Evolutionary conservation across 768 basidiomycete genomes (phyloP).

Genomic region (Mycena galopus): DNA sequence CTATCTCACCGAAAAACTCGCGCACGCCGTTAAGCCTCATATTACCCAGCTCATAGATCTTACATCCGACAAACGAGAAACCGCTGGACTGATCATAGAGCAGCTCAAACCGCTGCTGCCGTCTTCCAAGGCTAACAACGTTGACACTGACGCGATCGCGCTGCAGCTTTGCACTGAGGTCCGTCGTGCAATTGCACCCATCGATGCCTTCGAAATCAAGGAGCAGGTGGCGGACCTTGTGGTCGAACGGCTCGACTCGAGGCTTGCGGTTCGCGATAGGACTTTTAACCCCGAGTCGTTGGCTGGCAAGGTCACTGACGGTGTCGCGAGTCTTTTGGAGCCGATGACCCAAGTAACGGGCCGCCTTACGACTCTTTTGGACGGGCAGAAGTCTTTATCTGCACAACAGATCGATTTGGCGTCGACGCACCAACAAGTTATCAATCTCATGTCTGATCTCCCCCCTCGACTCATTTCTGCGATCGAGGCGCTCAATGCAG

Average conservation of each 20-base stretch:
- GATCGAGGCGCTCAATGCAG: slow-evolving; percentile 56
- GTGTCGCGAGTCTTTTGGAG: slow-evolving; percentile 59
- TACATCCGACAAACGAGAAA: slow-evolving; percentile 90
- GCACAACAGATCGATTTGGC: slow-evolving; percentile 54
- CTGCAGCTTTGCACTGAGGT: slow-evolving; percentile 77
- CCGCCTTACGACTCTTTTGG: slow-evolving; percentile 55
- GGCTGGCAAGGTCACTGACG: slow-evolving; percentile 66
- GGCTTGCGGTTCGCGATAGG: slow-evolving; percentile 83
- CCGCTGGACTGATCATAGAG: slow-evolving; percentile 84
- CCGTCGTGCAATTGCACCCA: slow-evolving; percentile 76
- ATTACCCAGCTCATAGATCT: slow-evolving; percentile 91
- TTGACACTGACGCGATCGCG: slow-evolving; percentile 70
- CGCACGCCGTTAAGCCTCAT: slow-evolving; percentile 90
- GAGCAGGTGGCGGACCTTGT: slow-evolving; percentile 92
- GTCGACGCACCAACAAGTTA: slow-evolving; percentile 55
- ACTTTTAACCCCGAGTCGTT: slow-evolving; percentile 73
- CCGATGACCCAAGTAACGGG: slow-evolving; percentile 54
- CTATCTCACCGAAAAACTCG: slow-evolving; percentile 76
- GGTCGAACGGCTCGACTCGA: slow-evolving; percentile 86
- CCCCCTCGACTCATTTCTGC: slow-evolving; percentile 61
- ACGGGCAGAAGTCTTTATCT: slow-evolving; percentile 57
- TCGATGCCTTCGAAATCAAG: slow-evolving; percentile 90
- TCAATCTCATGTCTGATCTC: slow-evolving; percentile 59
- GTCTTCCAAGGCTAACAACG: slow-evolving; percentile 48
- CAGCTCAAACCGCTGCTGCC: slow-evolving; percentile 77